Evolutionary conservation across 1,139 yeast species (phyloP).

Genomic region (Arxiozyma telluris): DNA sequence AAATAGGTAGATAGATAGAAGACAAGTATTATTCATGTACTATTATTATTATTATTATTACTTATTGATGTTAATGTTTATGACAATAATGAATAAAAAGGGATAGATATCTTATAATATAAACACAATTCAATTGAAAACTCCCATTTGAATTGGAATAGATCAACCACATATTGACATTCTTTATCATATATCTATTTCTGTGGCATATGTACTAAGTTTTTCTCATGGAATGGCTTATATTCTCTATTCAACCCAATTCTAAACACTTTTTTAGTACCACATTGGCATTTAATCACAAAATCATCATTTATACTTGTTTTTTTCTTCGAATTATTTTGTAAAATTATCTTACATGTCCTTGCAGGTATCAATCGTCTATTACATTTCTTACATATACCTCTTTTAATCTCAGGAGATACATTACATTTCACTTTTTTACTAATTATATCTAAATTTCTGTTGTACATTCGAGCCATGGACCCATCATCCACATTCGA

Average conservation of each 20-base stretch:
- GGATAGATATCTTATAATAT: not conserved
- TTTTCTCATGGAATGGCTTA: conserved; percentile 18
- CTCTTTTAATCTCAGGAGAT: conserved; percentile 24
- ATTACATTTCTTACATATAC: conserved; percentile 24
- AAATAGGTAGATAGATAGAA: not conserved
- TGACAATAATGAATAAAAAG: not conserved
- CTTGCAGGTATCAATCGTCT: conserved; percentile 16
- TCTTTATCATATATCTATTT: not conserved
- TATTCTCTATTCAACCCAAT: conserved; percentile 19
- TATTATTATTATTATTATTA: no score
- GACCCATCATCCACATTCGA: not conserved
- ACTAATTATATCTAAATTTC: conserved; percentile 20
- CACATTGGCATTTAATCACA: conserved; percentile 21
- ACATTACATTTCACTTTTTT: conserved; percentile 23
- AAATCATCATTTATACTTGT: conserved; percentile 12
- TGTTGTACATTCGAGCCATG: conserved; percentile 19
- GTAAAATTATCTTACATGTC: conserved; percentile 6
- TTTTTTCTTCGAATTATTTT: not conserved
- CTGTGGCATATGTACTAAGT: conserved; percentile 9
- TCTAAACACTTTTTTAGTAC: conserved; percentile 19
- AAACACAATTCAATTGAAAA: not conserved
- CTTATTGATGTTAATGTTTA: not conserved
- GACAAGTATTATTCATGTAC: no score
- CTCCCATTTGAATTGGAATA: not conserved
- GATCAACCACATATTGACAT: not conserved